Percentiles rank a stretch among this genome's conserved stretches.
Evolutionary conservation across 352 stramenopile species (phyloP).

Genomic region (Globisporangium cystogenes): DNA sequence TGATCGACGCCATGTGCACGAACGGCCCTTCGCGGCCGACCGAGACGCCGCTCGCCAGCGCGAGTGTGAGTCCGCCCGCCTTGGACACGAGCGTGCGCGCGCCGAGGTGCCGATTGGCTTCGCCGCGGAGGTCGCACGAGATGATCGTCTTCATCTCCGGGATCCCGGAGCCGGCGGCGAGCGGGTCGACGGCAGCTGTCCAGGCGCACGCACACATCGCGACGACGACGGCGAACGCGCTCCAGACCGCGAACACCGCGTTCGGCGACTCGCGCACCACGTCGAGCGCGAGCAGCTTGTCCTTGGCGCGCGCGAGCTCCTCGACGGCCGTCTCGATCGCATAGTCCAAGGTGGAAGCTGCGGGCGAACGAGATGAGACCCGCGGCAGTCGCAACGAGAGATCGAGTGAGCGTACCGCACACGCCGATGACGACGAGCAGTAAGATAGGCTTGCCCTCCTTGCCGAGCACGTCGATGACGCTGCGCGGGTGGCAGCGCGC

Average conservation of each 20-base stretch:
- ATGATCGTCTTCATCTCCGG: conserved; percentile 81
- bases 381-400: not conserved
- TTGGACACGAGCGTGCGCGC: conserved; percentile 64
- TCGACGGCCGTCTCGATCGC: conserved; percentile 27
- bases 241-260: conserved; percentile 23
- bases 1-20: conserved; percentile 88
- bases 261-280: conserved; percentile 11
- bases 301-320: conserved; percentile 14
- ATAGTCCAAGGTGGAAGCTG: conserved; percentile 53
- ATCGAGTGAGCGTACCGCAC: conserved; percentile 21
- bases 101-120: conserved; percentile 38
- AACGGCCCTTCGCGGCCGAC: conserved; percentile 97
- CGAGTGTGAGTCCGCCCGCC: conserved; percentile 88
- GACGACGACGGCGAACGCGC: conserved; percentile 26
- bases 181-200: conserved; percentile 35
- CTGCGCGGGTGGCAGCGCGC: conserved; percentile 23
- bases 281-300: conserved; percentile 14
- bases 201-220: conserved; percentile 31
- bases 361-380: not conserved
- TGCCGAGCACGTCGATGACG: conserved; percentile 34
- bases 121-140: conserved; percentile 40
- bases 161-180: conserved; percentile 58
- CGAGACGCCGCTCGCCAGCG: conserved; percentile 88
- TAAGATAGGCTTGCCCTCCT: conserved; percentile 48
- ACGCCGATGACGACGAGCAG: conserved; percentile 46